Conservation (phyloP, 257 asterid genomes). For the Capsicum rhomboideum region DNA sequence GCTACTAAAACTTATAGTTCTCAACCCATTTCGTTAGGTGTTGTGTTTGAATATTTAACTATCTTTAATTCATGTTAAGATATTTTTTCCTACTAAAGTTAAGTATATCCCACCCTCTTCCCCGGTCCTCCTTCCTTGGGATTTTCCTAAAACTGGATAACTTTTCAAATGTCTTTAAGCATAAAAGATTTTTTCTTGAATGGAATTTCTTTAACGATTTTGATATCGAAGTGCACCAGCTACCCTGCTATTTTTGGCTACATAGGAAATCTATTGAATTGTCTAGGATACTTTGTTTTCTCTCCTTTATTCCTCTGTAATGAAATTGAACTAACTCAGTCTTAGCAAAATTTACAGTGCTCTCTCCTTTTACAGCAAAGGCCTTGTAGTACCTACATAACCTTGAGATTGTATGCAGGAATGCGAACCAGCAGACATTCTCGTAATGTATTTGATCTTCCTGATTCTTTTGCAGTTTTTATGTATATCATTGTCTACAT, state of each 20-base stretch:
- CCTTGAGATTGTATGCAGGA: conserved; percentile 93
- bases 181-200: too few species aligned
- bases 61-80: too few species aligned
- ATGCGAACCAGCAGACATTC: conserved; percentile 96
- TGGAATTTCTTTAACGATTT: too few species aligned
- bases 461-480: conserved; percentile 1
- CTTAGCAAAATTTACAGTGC: conserved; percentile 10
- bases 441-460: conserved; percentile 49
- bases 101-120: too few species aligned
- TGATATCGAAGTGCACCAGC: background rate
- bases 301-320: background rate
- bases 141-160: too few species aligned
- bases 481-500: background rate
- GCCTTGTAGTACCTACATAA: conserved; percentile 76
- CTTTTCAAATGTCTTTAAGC: too few species aligned
- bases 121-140: too few species aligned
- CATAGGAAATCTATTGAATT: background rate
- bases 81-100: too few species aligned
- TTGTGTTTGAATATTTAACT: too few species aligned
- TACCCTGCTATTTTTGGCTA: too few species aligned
- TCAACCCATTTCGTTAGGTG: too few species aligned
- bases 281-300: background rate
- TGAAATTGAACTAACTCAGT: background rate
- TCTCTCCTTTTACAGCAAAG: conserved; percentile 65
- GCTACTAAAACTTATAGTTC: too few species aligned